Evolutionary conservation across 495 filamentous ascomycete species (phyloP).

Genomic region (Filosporella fistucella): DNA sequence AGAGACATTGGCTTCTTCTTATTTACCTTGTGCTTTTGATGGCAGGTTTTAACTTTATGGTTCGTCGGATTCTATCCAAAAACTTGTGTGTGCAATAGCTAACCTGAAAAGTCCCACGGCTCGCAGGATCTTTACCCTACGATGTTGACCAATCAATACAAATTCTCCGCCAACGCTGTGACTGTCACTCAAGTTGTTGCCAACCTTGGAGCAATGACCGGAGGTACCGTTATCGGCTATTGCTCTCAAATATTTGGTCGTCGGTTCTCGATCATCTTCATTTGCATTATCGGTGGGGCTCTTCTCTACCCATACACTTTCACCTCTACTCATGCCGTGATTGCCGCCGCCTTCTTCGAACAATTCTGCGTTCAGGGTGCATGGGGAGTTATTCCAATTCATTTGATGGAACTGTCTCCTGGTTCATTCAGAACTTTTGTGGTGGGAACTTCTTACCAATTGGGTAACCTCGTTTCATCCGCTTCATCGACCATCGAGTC

Average conservation of each 20-base stretch:
- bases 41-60: conserved; percentile 91
- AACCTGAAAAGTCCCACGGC: conserved; percentile 63
- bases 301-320: conserved; percentile 82
- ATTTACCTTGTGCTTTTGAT: conserved; percentile 80
- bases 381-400: conserved; percentile 81
- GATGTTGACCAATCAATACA: conserved; percentile 73
- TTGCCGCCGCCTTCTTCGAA: conserved; percentile 85
- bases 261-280: conserved; percentile 73
- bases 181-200: conserved; percentile 83
- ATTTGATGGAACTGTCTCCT: conserved; percentile 83
- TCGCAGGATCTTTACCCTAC: conserved; percentile 91
- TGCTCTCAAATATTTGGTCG: conserved; percentile 78
- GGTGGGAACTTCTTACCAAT: conserved; percentile 79
- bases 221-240: conserved; percentile 76
- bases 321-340: conserved; percentile 50
- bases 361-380: conserved; percentile 88
- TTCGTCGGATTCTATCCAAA: conserved; percentile 20
- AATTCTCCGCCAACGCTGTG: conserved; percentile 64
- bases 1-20: conserved; percentile 73
- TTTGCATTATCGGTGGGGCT: conserved; percentile 71
- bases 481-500: conserved; percentile 81
- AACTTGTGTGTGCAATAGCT: neutral
- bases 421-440: conserved; percentile 79
- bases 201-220: conserved; percentile 75
- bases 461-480: conserved; percentile 78